Evolutionary conservation across 257 asterid genomes (phyloP), one percentile per base, ranked within the genome.

Genomic region (Lycium barbarum): DNA sequence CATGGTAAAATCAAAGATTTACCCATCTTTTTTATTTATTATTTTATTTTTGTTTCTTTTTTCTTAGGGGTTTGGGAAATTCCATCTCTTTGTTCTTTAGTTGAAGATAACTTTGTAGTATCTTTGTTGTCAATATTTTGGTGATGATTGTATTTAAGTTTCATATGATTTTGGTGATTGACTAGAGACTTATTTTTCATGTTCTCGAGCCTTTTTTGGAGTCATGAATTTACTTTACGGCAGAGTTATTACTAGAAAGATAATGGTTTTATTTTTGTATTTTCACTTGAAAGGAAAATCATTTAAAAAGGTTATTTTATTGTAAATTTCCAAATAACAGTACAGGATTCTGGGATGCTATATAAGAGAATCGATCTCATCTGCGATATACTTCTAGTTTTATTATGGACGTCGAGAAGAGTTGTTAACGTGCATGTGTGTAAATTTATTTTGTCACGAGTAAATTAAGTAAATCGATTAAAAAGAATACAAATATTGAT

Each of bases 1-100:
- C 62, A 40, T 84, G 88, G 84, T 81, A 74, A 67, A 82, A 87
- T 82, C 71, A 61, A n/a, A 70, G 68, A 84, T 73, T 76, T 51
- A 26, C 8, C 82, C 7, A 22, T 6, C 10, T 36, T 1, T 49
- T 49, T 22, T 3, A 20, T 76, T 51, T 13, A 26, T 76, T 51
- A 11, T 51, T 76, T 76, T 73, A 20, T 47, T 73, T 76, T 76
- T 51, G 26, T 76, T 51, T 22, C 40, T 20, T 76, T 51, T 76
- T 53, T 12, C 5, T 73, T 12, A 2, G 59, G 79, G 9, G 10
- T 12, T 26, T 1, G 7, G 1, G 38, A 45, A 17, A 15, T 26
- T 65, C 63, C 73, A 47, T 63, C 59, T 58, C 84, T 33, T 65
- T 66, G 49, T 82, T 81, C 59, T 45, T 62, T 81, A 20, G 76